Evolutionary conservation across 1,139 yeast genomes (phyloP).

Genomic region (Saccharomyces hybrid): DNA sequence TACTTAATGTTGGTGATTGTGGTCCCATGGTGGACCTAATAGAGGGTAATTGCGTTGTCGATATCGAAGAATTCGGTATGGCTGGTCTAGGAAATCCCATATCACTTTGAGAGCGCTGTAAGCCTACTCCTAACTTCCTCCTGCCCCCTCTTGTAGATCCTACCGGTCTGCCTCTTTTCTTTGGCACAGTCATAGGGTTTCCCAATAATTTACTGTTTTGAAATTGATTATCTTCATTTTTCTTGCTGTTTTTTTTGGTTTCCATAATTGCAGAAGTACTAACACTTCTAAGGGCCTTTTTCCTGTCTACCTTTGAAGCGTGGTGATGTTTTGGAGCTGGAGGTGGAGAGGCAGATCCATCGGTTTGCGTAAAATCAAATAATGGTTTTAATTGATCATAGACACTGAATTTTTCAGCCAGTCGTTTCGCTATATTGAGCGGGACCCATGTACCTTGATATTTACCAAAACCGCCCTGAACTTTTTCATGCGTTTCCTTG

Average conservation of each 20-base stretch:
- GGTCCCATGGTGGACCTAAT: slow-evolving; percentile 13
- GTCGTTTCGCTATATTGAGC: slow-evolving; percentile 45
- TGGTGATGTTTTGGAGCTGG: slow-evolving; percentile 82
- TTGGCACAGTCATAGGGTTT: slow-evolving; percentile 13
- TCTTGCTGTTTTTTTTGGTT: slow-evolving; percentile 8
- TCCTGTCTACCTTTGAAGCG: slow-evolving; percentile 37
- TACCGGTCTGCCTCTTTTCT: slow-evolving; percentile 31
- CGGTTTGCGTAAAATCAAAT: slow-evolving; percentile 54
- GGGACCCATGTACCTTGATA: slow-evolving; percentile 99
- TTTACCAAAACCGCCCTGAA: slow-evolving; percentile 95
- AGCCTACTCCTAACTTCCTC: slow-evolving; percentile 14
- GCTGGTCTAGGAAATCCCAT: slow-evolving; percentile 22
- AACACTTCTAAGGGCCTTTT: slow-evolving; percentile 24
- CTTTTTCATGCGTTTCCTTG: slow-evolving; percentile 79
- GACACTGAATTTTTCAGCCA: slow-evolving; percentile 69
- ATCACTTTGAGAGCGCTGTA: slow-evolving; percentile 28
- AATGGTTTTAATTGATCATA: slow-evolving; percentile 57
- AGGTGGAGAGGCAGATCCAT: slow-evolving; percentile 64
- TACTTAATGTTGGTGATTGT: slow-evolving; percentile 11
- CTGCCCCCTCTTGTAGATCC: slow-evolving; percentile 16
- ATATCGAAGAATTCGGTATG: slow-evolving; percentile 21
- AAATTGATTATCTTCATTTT: slow-evolving; percentile 6
- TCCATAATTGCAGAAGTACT: slow-evolving; percentile 21
- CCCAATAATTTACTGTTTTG: not conserved
- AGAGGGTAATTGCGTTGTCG: slow-evolving; percentile 22